These are phyloP conservation scores for Pyrus communis DNA, from an alignment of 306 rosid genomes.

Conservation along the genomic window DNA sequence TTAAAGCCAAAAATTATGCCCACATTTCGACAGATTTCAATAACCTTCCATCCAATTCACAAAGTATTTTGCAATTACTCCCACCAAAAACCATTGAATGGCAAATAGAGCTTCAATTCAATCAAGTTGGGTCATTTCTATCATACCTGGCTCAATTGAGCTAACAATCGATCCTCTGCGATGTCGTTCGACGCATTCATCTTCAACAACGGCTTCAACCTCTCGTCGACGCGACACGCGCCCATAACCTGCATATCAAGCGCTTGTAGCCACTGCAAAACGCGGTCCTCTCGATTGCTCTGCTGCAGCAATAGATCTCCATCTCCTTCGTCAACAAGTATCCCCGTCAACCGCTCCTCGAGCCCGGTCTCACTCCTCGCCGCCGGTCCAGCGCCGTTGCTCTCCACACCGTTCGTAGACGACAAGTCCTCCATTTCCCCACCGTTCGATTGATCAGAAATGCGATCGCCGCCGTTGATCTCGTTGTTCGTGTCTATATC, in stretches of 20 bases:
- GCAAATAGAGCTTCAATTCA: slow-evolving; percentile 17
- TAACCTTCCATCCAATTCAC: not conserved
- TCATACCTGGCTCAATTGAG: slow-evolving; percentile 83
- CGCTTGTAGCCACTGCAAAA: slow-evolving; percentile 84
- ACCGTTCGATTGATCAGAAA: slow-evolving; percentile 26
- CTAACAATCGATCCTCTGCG: slow-evolving; percentile 81
- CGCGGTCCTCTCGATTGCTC: slow-evolving; percentile 54
- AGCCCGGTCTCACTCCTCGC: slow-evolving; percentile 50
- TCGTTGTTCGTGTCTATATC: slow-evolving; percentile 28
- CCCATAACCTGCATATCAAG: slow-evolving; percentile 88
- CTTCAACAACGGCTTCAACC: slow-evolving; percentile 88
- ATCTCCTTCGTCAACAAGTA: slow-evolving; percentile 60
- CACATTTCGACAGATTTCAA: not conserved
- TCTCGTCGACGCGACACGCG: slow-evolving; percentile 88
- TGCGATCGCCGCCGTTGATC: slow-evolving; percentile 20
- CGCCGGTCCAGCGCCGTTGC: slow-evolving; percentile 26
- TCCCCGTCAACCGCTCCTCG: slow-evolving; percentile 69
- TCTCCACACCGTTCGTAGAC: slow-evolving; percentile 24
- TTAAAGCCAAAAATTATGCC: not conserved
- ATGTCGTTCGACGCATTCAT: slow-evolving; percentile 53
- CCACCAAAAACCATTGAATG: not conserved
- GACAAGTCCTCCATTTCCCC: slow-evolving; percentile 41
- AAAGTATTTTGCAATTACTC: not conserved
- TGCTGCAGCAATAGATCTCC: slow-evolving; percentile 87
- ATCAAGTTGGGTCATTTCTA: not conserved